A percentile compares a stretch with the other conserved stretches of the same genome.
Evolutionary conservation across 208 protist genomes (phyloP).

Genomic region (Acanthamoeba royreba): DNA sequence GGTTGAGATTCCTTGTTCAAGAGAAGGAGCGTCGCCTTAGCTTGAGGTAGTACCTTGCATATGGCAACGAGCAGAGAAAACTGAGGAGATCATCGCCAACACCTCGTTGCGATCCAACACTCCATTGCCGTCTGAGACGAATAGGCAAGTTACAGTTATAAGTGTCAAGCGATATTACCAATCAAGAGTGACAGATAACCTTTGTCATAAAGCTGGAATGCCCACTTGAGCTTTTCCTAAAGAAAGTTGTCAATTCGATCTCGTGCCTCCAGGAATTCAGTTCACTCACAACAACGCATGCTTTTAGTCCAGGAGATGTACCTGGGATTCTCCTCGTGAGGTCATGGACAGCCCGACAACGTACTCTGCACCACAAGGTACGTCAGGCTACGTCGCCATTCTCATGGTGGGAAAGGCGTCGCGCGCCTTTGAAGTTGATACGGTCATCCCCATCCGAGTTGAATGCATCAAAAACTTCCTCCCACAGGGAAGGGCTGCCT

Average conservation of each 20-base stretch:
- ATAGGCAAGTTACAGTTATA: neutral
- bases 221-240: neutral
- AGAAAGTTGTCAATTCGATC: neutral
- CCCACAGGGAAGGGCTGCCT: neutral
- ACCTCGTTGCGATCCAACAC: neutral
- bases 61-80: neutral
- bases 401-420: no score
- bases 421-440: neutral
- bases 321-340: neutral
- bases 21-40: neutral
- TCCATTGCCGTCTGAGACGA: neutral
- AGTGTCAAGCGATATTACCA: neutral
- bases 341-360: neutral
- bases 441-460: neutral
- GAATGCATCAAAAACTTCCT: neutral
- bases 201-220: neutral
- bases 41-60: neutral
- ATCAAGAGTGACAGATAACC: neutral
- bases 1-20: neutral
- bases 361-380: no score
- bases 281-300: no score
- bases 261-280: neutral
- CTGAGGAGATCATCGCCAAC: neutral
- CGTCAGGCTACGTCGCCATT: no score
- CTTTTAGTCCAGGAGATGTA: neutral